Base-by-base conservation (phyloP, 805 yeast genomes). In the Metschnikowia cerradonensis region DNA sequence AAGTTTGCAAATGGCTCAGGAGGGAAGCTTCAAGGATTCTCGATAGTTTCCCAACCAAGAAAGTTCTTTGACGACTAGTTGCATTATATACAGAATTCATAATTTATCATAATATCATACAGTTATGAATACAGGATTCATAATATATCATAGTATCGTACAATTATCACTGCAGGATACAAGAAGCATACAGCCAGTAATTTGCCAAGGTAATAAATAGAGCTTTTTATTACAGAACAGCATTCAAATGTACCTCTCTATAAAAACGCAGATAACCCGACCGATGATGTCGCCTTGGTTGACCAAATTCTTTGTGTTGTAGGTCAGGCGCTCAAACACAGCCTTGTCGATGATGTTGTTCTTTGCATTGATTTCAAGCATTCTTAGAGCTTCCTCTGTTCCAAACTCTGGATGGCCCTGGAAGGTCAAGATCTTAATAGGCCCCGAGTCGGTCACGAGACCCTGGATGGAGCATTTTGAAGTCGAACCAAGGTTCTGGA, bases 321-420 rank as follows among this genome's bases (percentile, higher is more conserved):
- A 64, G 15, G 63, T 54, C 38, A 63, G 60, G 46, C 60, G 60
- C 47, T 70, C 67, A 45, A 59, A 66, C 17, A 64, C 60, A 3
- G 62, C 59, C 17, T 58, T 54, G 30, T 65, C 65, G 17, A 73
- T 55, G 14, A 42, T 19, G 13, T 61, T 60, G 17, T 45, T 46
- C 14, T 60, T 51, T 45, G 45, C 50, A 42, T 60, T 57, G 20
- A 50, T 17, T 43, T 62, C 53, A 47, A 66, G 63, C 53, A 70
- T 52, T 20, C 57, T 66, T 23, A 64, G 46, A 1, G 69, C 59
- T 30, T 60, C 62, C 3, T 66, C 73, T 0, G 70, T 68, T 23
- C 69, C 61, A 60, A 88, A 90, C 64, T 90, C 97, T 0, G 97
- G 97, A 61, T 90, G 97, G 0, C 96, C 96, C 66, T 90, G 97